Conservation (phyloP, 805 yeast genomes). For the Lipomyces mesembrius region DNA sequence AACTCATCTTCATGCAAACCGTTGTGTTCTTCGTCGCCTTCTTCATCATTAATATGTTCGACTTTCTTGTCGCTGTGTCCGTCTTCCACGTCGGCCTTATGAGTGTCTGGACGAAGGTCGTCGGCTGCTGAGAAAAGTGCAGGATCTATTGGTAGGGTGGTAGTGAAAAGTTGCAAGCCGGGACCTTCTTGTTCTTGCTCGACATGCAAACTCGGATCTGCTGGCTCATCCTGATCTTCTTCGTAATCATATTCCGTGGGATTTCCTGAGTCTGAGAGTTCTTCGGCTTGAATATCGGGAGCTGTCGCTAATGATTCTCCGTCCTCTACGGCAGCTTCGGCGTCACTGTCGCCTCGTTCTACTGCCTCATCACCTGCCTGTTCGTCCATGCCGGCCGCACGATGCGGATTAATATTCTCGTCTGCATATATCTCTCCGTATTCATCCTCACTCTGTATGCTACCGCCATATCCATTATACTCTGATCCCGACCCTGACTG, state of each 20-base stretch:
- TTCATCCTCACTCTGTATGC: slow-evolving; percentile 16
- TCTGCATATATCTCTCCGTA: slow-evolving; percentile 17
- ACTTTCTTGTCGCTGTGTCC: neutral
- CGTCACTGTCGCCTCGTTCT: neutral
- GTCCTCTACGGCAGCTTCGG: neutral
- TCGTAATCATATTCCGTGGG: slow-evolving; percentile 1
- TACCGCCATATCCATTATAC: slow-evolving; percentile 15
- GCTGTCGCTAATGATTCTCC: neutral
- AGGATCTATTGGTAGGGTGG: slow-evolving; percentile 17
- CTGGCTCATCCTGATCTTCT: neutral
- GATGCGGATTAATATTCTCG: slow-evolving; percentile 22
- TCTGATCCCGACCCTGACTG: slow-evolving; percentile 27
- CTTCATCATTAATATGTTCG: neutral
- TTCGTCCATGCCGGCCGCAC: neutral
- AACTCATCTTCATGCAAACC: slow-evolving; percentile 6
- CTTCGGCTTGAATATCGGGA: slow-evolving; percentile 5
- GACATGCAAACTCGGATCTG: neutral
- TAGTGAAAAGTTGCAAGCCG: neutral
- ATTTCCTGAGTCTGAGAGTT: neutral
- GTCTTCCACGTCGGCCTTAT: neutral
- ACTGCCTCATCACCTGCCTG: neutral
- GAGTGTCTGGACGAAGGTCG: neutral
- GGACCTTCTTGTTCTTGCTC: neutral
- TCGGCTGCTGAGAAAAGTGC: slow-evolving; percentile 17
- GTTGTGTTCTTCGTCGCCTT: slow-evolving; percentile 2